These are phyloP conservation scores for Gorgonomyces haynaldii DNA, from an alignment of 192 early-diverging fungal species.

Conservation along the genomic window DNA sequence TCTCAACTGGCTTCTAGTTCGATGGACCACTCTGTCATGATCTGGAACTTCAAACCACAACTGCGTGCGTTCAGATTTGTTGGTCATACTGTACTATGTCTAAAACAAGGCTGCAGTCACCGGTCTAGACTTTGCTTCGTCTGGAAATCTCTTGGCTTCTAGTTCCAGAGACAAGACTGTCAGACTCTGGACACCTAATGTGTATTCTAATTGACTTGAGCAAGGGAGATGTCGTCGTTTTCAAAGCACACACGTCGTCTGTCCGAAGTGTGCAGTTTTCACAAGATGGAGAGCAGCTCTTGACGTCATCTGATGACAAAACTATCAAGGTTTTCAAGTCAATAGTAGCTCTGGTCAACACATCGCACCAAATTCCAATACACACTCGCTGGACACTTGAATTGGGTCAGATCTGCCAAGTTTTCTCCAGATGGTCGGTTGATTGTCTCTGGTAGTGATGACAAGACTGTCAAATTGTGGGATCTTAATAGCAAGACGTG, in stretches of 20 bases:
- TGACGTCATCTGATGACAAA: conserved; percentile 50
- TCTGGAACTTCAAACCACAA: conserved; percentile 55
- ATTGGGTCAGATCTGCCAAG: conserved; percentile 44
- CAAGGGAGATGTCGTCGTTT: conserved; percentile 47
- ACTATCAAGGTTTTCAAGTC: conserved; percentile 33
- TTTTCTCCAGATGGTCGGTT: conserved; percentile 41
- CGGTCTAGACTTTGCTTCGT: conserved; percentile 37
- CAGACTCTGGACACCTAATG: conserved; percentile 49
- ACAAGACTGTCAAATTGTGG: conserved; percentile 51
- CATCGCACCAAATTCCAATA: conserved; percentile 43
- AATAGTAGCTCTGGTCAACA: conserved; percentile 38
- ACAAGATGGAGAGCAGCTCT: conserved; percentile 24
- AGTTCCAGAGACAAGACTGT: conserved; percentile 42
- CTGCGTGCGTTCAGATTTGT: conserved; percentile 45
- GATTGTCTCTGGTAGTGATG: conserved; percentile 45
- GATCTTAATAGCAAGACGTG: conserved; percentile 36
- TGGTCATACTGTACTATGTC: conserved; percentile 37
- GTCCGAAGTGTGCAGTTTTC: conserved; percentile 48
- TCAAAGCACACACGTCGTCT: conserved; percentile 49
- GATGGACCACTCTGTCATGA: conserved; percentile 47
- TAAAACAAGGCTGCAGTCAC: conserved; percentile 35
- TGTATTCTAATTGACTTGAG: conserved; percentile 27
- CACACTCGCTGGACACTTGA: conserved; percentile 46
- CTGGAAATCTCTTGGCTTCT: conserved; percentile 41
- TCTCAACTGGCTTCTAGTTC: conserved; percentile 43